phyloP scores from a whole-genome alignment of 1,284 basidiomycete species.

The Ustilago xerochloae region DNA sequence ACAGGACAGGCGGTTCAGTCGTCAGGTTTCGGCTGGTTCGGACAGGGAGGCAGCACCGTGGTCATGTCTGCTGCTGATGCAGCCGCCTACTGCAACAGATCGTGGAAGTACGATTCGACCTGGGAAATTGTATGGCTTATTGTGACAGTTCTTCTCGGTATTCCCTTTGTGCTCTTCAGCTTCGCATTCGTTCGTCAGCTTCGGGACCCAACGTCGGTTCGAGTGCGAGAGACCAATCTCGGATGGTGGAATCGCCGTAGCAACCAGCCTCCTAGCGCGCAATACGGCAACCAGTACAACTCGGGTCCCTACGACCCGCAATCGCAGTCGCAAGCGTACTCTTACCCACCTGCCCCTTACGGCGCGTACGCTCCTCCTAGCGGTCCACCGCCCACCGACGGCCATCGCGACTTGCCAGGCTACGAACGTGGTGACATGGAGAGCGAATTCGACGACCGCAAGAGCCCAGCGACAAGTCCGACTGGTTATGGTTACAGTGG shows the following conservation, averaged over 20 bases:
- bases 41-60: slow-evolving; percentile 13
- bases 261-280: slow-evolving; percentile 37
- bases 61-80: slow-evolving; percentile 40
- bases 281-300: slow-evolving; percentile 20
- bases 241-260: slow-evolving; percentile 35
- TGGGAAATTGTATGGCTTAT: slow-evolving; percentile 59
- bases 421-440: slow-evolving; percentile 40
- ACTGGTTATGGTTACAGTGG: slow-evolving; percentile 26
- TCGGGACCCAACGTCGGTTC: slow-evolving; percentile 45
- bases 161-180: slow-evolving; percentile 56
- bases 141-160: slow-evolving; percentile 46
- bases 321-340: slow-evolving; percentile 36
- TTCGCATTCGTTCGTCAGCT: slow-evolving; percentile 58
- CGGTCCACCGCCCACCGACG: slow-evolving; percentile 28
- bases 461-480: slow-evolving; percentile 34
- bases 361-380: slow-evolving; percentile 33
- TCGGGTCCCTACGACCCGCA: slow-evolving; percentile 46
- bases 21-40: slow-evolving; percentile 25
- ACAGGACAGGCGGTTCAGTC: slow-evolving; percentile 30
- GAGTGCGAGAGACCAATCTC: slow-evolving; percentile 24
- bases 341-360: slow-evolving; percentile 43
- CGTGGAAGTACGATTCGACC: slow-evolving; percentile 45
- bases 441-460: slow-evolving; percentile 46
- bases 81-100: slow-evolving; percentile 40
- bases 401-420: slow-evolving; percentile 33